A percentile compares a stretch with the other conserved stretches of the same genome.
phyloP scores from a whole-genome alignment of 805 yeast genomes.

The Candida ipomoeae region DNA sequence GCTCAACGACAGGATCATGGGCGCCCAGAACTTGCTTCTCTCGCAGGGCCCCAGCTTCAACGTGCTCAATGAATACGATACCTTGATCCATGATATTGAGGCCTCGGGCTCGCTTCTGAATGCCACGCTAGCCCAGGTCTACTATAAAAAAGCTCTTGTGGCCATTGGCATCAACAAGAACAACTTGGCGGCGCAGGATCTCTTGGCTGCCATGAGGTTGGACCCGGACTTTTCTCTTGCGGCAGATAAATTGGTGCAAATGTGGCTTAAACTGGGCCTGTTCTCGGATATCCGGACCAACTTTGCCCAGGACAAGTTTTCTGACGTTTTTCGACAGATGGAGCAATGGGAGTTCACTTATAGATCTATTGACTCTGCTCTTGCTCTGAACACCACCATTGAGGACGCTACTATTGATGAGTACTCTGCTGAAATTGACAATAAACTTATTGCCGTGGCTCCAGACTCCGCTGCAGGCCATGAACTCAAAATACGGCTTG shows the following conservation, averaged over 20 bases:
- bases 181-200: conserved; percentile 47
- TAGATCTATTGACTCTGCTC: conserved; percentile 10
- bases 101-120: background rate
- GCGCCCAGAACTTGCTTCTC: conserved; percentile 16
- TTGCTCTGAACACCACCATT: conserved; percentile 7
- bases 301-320: conserved; percentile 10
- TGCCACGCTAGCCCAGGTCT: conserved; percentile 33
- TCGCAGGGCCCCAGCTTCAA: conserved; percentile 12
- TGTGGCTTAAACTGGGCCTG: conserved; percentile 52
- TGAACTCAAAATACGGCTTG: conserved; percentile 28
- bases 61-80: conserved; percentile 15
- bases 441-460: conserved; percentile 26
- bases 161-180: conserved; percentile 56
- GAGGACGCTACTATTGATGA: conserved; percentile 1
- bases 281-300: conserved; percentile 28
- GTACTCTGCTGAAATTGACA: background rate
- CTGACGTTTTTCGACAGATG: conserved; percentile 15
- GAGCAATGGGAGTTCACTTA: conserved; percentile 17
- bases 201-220: conserved; percentile 43
- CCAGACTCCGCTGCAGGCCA: conserved; percentile 41
- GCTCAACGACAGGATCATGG: conserved; percentile 7
- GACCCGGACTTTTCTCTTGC: conserved; percentile 46
- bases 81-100: conserved; percentile 11
- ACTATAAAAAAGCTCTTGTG: conserved; percentile 58
- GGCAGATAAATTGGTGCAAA: conserved; percentile 42